Evolutionary conservation across 352 stramenopile genomes (phyloP).

Genomic region (Pythium coloratum): DNA sequence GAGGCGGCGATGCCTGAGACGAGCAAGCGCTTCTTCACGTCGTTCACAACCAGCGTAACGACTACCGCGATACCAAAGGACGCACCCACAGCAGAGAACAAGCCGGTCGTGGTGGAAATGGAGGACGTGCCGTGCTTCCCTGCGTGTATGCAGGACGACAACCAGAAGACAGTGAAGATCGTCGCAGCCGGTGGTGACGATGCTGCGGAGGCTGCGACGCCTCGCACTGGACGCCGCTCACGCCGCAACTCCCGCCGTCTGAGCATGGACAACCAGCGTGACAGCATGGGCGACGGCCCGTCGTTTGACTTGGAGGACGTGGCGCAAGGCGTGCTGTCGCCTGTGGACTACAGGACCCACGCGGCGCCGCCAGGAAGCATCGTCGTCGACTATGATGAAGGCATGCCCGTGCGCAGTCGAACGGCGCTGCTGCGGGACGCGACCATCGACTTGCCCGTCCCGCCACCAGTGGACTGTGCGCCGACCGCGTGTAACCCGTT

Average conservation of each 20-base stretch:
- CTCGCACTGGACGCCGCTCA: slow-evolving; percentile 9
- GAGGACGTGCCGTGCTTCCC: slow-evolving; percentile 20
- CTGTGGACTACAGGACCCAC: slow-evolving; percentile 4
- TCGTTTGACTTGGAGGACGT: slow-evolving; percentile 55
- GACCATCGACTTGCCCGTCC: slow-evolving; percentile 22
- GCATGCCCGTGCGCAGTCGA: slow-evolving; percentile 23
- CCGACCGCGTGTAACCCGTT: slow-evolving; percentile 47
- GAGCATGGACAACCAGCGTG: slow-evolving; percentile 22
- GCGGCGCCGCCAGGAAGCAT: slow-evolving; percentile 35
- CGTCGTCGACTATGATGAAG: slow-evolving; percentile 64
- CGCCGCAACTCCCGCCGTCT: slow-evolving; percentile 19
- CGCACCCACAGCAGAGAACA: background rate
- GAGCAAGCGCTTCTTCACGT: background rate
- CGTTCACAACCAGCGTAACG: background rate
- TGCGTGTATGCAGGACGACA: slow-evolving; percentile 18
- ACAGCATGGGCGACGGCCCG: background rate
- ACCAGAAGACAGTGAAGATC: slow-evolving; percentile 3
- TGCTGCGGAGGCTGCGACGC: background rate
- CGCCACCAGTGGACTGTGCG: slow-evolving; percentile 35
- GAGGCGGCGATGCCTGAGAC: background rate
- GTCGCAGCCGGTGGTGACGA: background rate
- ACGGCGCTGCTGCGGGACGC: slow-evolving; percentile 16
- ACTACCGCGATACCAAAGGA: background rate
- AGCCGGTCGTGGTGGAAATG: background rate
- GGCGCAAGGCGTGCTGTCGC: slow-evolving; percentile 24